phyloP scores from a whole-genome alignment of 2,329 filamentous ascomycete species.

The Helminthosporium solani region DNA sequence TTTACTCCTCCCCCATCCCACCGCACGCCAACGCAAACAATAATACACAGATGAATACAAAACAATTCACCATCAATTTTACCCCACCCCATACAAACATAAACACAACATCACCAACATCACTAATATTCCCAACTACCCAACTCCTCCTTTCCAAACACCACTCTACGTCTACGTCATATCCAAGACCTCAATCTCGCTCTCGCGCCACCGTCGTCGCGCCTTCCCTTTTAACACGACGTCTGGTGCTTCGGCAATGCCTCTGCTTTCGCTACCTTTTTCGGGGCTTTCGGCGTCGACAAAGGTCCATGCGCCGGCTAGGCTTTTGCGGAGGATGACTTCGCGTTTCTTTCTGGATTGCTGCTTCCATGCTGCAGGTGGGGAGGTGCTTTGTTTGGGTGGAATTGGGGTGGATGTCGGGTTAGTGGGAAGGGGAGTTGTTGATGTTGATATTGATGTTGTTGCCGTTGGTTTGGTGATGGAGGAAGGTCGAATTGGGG shows the following conservation, averaged over 20 bases:
- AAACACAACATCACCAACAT: too few species aligned
- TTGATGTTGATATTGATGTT: not conserved
- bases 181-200: constrained; percentile 40
- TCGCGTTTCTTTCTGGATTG: constrained; percentile 33
- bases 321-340: constrained; percentile 33
- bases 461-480: not conserved
- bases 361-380: constrained; percentile 32
- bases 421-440: not conserved
- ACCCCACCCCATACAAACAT: too few species aligned
- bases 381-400: constrained; percentile 23
- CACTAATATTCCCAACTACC: too few species aligned
- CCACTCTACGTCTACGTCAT: constrained; percentile 9
- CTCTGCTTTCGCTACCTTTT: not conserved
- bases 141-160: not conserved
- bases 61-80: too few species aligned
- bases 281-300: constrained; percentile 25
- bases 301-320: constrained; percentile 36
- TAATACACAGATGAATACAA: too few species aligned
- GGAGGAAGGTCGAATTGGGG: too few species aligned
- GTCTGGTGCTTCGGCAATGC: not conserved
- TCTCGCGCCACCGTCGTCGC: constrained; percentile 37
- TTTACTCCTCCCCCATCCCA: too few species aligned
- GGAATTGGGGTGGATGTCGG: not conserved
- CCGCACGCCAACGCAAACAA: too few species aligned
- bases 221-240: constrained; percentile 23